Base-by-base conservation (phyloP, 163 green algal genomes). In the Picocystis sp. region DNA sequence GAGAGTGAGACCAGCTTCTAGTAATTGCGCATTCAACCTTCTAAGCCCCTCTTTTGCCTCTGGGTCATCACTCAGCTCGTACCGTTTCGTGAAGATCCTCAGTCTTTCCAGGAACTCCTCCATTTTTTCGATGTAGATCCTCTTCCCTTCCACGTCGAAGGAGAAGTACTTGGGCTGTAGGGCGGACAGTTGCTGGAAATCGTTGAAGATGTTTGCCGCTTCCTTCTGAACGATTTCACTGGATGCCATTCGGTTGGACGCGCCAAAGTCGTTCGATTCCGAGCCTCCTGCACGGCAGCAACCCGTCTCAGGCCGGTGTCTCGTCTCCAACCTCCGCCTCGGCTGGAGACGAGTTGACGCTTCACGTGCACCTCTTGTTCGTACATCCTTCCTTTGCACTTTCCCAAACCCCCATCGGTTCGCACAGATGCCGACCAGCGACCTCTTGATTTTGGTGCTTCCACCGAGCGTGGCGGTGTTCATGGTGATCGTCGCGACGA, bases 71-170 rank as follows among this genome's bases (percentile, higher is more conserved):
- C 17, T 41, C n/a, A 54, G 47, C 47, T 54, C 41, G 47, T 54
- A 54, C 5, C 47, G n/a, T 35, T 33, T 54, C 10, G 47, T 54
- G 13, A 54, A 54, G 5, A 54, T 35, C 47, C 41, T 54, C 3
- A 54, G 47, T 35, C 34, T 54, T 29, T 54, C n/a, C 1, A 33
- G 38, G 12, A 54, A 45, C n/a, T 54, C 47, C 6, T 54, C 47
- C 47, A 54, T 54, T 35, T 54, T 33, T 41, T 54, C 19, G 17
- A 54, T 29, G 47, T 45, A 54, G n/a, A 54, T 54, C 6, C 47
- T 22, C 47, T 54, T 54, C 15, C 47, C 47, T 35, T 54, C 47
- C 3, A 23, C 6, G 47, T 54, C 47, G 47, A 54, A 54, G 15
- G n/a, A 19, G 17, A 19, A 41, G 13, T 34, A 54, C 47, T 54